Conservation (phyloP, 2,329 filamentous ascomycete genomes). For the Penicillium sp. region DNA sequence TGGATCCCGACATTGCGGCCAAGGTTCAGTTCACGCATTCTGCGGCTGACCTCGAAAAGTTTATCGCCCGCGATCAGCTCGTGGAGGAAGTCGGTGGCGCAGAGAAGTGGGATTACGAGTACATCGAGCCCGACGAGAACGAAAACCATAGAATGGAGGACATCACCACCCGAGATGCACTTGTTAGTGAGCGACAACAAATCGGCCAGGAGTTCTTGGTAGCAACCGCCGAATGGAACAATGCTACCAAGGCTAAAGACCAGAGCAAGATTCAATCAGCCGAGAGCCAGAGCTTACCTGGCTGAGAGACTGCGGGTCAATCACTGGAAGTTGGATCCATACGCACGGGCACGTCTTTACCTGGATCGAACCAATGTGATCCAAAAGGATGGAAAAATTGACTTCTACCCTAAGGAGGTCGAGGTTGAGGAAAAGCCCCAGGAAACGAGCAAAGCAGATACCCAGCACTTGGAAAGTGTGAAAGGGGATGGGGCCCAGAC, state of each 20-base stretch:
- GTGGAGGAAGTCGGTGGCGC: constrained; percentile 75
- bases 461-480: constrained; percentile 13
- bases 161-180: constrained; percentile 56
- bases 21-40: constrained; percentile 90
- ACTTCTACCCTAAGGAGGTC: constrained; percentile 57
- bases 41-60: constrained; percentile 67
- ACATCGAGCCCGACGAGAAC: constrained; percentile 65
- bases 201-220: constrained; percentile 68
- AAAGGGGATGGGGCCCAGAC: not conserved
- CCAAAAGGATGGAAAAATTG: constrained; percentile 57
- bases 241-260: constrained; percentile 42
- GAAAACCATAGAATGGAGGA: constrained; percentile 72
- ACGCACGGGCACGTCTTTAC: constrained; percentile 68
- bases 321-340: constrained; percentile 88
- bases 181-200: constrained; percentile 59
- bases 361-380: constrained; percentile 78
- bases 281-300: constrained; percentile 53
- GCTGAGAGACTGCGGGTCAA: constrained; percentile 62
- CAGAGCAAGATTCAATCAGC: constrained; percentile 43
- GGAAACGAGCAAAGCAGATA: constrained; percentile 1
- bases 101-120: constrained; percentile 76
- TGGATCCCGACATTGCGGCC: constrained; percentile 88
- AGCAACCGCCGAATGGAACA: constrained; percentile 69
- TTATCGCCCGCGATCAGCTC: constrained; percentile 64
- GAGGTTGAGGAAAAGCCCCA: constrained; percentile 6